Evolutionary conservation across 2,329 filamentous ascomycete species (phyloP), one percentile per base, ranked within the genome.

Genomic region (Sporothrix pallida): DNA sequence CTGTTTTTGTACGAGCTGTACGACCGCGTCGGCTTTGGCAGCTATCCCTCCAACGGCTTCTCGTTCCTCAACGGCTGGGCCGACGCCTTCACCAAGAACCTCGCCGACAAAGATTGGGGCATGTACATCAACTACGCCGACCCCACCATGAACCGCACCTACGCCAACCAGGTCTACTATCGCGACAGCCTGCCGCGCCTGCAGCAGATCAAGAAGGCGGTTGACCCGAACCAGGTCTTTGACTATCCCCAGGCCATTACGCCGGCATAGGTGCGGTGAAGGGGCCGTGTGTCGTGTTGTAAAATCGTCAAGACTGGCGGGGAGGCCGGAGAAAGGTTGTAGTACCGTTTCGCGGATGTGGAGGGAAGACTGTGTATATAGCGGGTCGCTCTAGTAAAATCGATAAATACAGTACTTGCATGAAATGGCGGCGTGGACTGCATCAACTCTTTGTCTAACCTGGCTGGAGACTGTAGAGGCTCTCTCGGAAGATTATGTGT

Each of bases 121-220:
- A 84, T 84, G 73, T 88, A 88, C 75, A 80, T 85, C 76, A 88
- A 88, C 80, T 88, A 88, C 71, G 83, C 86, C 3, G 87, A 88
- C 76, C 83, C 86, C 0, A 82, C 80, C 60, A 80, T 87, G 73
- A 81, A 82, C 77, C 81, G 83, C n/a, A 81, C 81, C 1, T 81
- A 81, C n/a, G 87, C 87, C 2, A 83, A 86, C 75, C 78, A 83
- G 74, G 78, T 86, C 75, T 88, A 88, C 79, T 88, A 85, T 75
- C 81, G 84, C 6, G 78, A 78, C 67, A 84, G 79, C 70, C 77
- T 85, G 37, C 77, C 79, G 1, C 79, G 76, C 54, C 77, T 86
- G 71, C 79, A 80, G 76, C 68, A 78, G 67, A 78, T 85, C 67
- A 86, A 85, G 80, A 78, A 79, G 0, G 73, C 80, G 20, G 77